A percentile compares a stretch with the other conserved stretches of the same genome.
These are phyloP conservation scores for Paecilomyces sp. DNA, from an alignment of 2,329 filamentous ascomycete genomes.

Conservation along the genomic window DNA sequence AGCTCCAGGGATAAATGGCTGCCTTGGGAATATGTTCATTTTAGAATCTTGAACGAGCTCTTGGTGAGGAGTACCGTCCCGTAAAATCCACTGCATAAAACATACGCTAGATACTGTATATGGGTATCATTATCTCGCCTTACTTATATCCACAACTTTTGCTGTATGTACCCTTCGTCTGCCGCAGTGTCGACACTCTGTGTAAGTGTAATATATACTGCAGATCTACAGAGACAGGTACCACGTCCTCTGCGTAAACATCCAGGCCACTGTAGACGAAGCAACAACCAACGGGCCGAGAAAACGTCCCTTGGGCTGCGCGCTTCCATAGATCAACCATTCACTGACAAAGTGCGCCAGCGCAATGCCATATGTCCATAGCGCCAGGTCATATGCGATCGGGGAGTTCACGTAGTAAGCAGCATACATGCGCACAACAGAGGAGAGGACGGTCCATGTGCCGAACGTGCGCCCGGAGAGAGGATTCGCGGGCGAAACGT, in stretches of 20 bases:
- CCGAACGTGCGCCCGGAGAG: conserved; percentile 75
- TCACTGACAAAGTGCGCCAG: conserved; percentile 73
- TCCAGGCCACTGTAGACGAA: conserved; percentile 52
- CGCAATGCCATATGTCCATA: conserved; percentile 77
- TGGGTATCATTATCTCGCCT: neutral
- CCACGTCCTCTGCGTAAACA: conserved; percentile 48
- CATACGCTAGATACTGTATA: neutral
- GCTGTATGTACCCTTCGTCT: neutral
- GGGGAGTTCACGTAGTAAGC: conserved; percentile 72
- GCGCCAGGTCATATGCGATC: conserved; percentile 68
- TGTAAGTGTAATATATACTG: neutral
- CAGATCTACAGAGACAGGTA: conserved; percentile 19
- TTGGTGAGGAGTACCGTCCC: neutral
- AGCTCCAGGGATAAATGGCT: conserved; percentile 25
- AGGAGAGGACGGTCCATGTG: conserved; percentile 77
- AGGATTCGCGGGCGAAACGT: conserved; percentile 55
- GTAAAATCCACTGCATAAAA: neutral
- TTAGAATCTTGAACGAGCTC: neutral
- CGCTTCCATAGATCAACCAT: conserved; percentile 70
- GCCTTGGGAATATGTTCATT: neutral
- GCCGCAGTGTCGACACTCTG: neutral
- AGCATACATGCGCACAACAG: conserved; percentile 71
- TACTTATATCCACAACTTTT: neutral
- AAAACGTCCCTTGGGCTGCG: conserved; percentile 56
- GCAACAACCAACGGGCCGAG: conserved; percentile 53